Percentiles rank a stretch among this genome's conserved stretches.
These are phyloP conservation scores for Chalaropsis thielavioides DNA, from an alignment of 2,329 filamentous ascomycete genomes.

Conservation along the genomic window DNA sequence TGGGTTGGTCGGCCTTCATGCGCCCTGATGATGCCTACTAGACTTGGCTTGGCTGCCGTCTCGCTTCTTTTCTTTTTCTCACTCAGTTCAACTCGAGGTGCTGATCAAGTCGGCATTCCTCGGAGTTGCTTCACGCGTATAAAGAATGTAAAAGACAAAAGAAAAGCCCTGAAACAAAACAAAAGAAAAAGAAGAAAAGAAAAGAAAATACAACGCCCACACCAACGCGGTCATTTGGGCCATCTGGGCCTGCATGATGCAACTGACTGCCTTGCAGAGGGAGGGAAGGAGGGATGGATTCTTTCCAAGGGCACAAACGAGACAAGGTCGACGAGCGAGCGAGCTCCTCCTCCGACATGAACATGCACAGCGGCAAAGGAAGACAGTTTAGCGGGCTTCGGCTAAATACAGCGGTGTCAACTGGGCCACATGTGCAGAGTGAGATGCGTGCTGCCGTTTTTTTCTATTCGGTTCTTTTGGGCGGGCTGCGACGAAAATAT, in stretches of 20 bases:
- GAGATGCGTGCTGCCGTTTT: too few relatives aligned
- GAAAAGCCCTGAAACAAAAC: too few relatives aligned
- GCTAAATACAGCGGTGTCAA: background rate
- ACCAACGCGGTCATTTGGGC: background rate
- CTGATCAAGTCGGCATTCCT: too few relatives aligned
- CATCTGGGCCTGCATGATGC: background rate
- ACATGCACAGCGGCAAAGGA: constrained; percentile 6
- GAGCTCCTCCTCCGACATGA: background rate
- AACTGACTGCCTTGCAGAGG: background rate
- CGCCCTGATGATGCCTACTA: too few relatives aligned
- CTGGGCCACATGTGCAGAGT: background rate
- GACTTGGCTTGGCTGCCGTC: too few relatives aligned
- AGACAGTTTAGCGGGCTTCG: background rate
- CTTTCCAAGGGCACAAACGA: background rate
- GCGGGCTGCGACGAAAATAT: too few relatives aligned
- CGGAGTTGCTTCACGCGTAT: too few relatives aligned
- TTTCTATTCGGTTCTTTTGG: background rate
- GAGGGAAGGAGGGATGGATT: background rate
- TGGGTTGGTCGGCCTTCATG: background rate
- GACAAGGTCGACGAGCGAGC: background rate
- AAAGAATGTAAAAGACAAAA: too few relatives aligned
- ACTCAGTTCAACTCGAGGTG: too few relatives aligned
- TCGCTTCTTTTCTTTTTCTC: too few relatives aligned
- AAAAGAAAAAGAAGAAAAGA: background rate
- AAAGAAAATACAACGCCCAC: background rate